Evolutionary conservation across 1,284 basidiomycete species (phyloP).

Genomic region (Somion occarium): DNA sequence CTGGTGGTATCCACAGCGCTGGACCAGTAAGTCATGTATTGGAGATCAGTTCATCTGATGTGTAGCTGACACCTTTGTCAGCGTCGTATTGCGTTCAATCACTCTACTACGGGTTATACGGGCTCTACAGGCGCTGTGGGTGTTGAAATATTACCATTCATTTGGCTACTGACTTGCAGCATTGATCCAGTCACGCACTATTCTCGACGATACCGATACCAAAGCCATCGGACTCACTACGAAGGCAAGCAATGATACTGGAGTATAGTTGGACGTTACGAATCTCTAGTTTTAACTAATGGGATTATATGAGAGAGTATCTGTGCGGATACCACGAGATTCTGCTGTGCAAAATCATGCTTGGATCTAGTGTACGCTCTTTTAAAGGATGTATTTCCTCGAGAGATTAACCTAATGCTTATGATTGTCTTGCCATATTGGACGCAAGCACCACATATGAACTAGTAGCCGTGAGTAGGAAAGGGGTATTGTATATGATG

Average conservation of each 20-base stretch:
- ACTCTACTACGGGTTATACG: background rate
- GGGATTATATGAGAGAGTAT: background rate
- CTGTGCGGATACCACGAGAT: background rate
- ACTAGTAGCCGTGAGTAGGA: background rate
- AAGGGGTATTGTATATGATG: background rate
- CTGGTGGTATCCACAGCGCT: background rate
- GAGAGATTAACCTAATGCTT: too few relatives aligned
- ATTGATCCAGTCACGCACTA: background rate
- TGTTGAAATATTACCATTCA: background rate
- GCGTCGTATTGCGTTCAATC: background rate
- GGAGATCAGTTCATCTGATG: background rate
- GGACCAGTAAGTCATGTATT: background rate
- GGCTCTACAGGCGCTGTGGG: background rate
- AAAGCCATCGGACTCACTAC: background rate
- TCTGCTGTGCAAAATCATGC: background rate
- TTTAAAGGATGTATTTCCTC: background rate
- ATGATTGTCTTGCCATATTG: too few relatives aligned
- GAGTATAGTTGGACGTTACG: too few relatives aligned
- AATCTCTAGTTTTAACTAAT: too few relatives aligned
- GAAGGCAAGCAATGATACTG: too few relatives aligned
- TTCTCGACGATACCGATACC: background rate
- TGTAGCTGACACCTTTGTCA: background rate
- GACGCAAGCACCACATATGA: too few relatives aligned
- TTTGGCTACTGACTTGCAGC: background rate
- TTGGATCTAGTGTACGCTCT: background rate